These are phyloP conservation scores for Saccharomyces kudriavzevii DNA, from an alignment of 805 yeast genomes.

Conservation along the genomic window DNA sequence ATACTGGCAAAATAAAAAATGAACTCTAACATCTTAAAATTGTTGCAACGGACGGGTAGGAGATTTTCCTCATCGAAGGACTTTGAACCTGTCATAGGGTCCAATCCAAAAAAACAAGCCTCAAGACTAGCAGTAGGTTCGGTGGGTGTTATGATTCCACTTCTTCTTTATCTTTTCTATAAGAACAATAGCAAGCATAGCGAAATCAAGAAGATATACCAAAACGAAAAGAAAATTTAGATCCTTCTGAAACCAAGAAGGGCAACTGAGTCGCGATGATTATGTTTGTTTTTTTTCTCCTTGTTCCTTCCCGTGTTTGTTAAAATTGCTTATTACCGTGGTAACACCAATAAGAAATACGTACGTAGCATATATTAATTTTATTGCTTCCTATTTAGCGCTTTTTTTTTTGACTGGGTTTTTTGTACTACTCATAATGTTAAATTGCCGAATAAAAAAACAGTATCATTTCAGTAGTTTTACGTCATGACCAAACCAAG, in stretches of 20 bases:
- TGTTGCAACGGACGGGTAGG: not conserved
- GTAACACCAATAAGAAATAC: too few relatives aligned
- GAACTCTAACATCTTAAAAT: not conserved
- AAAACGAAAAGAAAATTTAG: constrained; percentile 11
- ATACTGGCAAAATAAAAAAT: not conserved
- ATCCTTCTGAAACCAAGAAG: too few relatives aligned
- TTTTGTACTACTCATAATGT: not conserved
- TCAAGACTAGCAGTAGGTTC: not conserved
- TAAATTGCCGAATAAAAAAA: not conserved
- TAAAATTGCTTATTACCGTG: too few relatives aligned
- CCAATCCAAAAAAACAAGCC: constrained; percentile 1
- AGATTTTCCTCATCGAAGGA: not conserved
- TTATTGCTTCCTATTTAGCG: not conserved
- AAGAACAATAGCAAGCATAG: constrained; percentile 3
- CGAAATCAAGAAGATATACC: constrained; percentile 12
- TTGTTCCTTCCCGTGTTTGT: not conserved
- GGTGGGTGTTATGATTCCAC: not conserved
- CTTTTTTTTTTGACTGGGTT: not conserved
- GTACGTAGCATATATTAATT: not conserved
- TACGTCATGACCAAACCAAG: not conserved
- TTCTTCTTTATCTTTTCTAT: not conserved
- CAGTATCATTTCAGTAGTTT: not conserved
- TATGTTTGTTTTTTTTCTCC: not conserved
- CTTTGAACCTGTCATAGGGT: not conserved
- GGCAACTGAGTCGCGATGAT: not conserved